Base-by-base conservation (phyloP, 768 basidiomycete species). In the Lactarius hengduanensis region DNA sequence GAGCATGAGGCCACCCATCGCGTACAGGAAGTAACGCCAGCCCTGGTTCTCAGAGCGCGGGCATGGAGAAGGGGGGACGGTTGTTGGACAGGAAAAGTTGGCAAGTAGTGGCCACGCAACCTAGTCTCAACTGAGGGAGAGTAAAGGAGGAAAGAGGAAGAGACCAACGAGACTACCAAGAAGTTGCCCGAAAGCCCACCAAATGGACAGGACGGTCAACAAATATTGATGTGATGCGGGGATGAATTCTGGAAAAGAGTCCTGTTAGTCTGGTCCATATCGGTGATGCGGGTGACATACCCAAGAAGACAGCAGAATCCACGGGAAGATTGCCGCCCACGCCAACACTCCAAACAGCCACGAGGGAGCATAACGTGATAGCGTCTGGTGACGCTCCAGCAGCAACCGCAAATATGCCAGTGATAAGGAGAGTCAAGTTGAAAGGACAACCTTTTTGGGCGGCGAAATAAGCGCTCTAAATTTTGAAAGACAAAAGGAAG, bases 141-240 rank as follows among this genome's bases (percentile, higher is more conserved):
- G 1, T 41, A 45, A 30, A 4, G 3, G 20, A 22, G 47, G n/a
- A 30, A 41, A 15, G 1, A 18, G 6, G 9, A 22, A 38, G 30
- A 55, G 30, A 56, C 61, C 65, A 50, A 81, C 81, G 59, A 83
- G 70, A 69, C 80, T 82, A 20, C 84, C 87, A 57, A 88, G 72
- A 0, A 91, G 80, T 73, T 91, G 90, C 2, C 89, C 89, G 40
- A 91, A 79, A 6, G 88, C 86, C 91, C 91, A 92, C 87, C 88
- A 92, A 43, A 91, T 83, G 0, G 89, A 90, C 20, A 92, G 80
- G 16, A 91, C 77, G 0, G 90, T 91, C 40, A 92, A 78, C 4
- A 92, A 79, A 71, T 90, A 91, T 71, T 92, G 91, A 67, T 91
- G 88, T 1, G 84, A 83, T 2, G 83, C 82, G 0, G 90, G 90